Evolutionary conservation across 352 stramenopile genomes (phyloP).

Genomic region (Globisporangium takayamanum): DNA sequence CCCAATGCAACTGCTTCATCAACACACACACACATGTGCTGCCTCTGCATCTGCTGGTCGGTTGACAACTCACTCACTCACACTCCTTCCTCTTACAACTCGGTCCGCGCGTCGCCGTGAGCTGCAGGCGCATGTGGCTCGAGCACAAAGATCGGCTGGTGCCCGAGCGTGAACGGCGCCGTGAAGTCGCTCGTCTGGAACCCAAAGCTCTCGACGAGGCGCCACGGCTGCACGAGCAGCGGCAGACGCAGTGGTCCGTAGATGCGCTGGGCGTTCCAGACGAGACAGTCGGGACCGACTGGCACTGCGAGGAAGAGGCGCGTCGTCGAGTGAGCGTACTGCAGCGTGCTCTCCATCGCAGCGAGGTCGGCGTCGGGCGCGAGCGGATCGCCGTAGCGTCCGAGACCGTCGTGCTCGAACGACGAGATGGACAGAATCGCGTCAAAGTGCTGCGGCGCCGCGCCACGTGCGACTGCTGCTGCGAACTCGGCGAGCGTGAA

Average conservation of each 20-base stretch:
- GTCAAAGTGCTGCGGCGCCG: constrained; percentile 17
- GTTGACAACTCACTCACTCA: too few species aligned
- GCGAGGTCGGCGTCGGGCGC: constrained; percentile 48
- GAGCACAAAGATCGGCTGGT: constrained; percentile 34
- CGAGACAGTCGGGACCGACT: constrained; percentile 37
- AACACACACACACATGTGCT: too few species aligned
- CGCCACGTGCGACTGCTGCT: constrained; percentile 2
- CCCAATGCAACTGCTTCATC: too few species aligned
- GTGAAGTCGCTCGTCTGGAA: constrained; percentile 28
- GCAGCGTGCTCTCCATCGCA: constrained; percentile 29
- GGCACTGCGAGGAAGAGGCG: constrained; percentile 38
- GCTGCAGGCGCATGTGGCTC: constrained; percentile 1
- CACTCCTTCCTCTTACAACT: too few species aligned
- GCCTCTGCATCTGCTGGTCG: too few species aligned
- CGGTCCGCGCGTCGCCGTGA: not conserved
- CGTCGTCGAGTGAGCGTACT: constrained; percentile 18
- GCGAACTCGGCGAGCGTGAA: constrained; percentile 30
- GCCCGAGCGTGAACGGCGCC: constrained; percentile 21
- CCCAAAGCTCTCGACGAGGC: constrained; percentile 24
- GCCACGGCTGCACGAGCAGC: constrained; percentile 37
- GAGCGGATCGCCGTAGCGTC: constrained; percentile 59
- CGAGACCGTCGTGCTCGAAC: constrained; percentile 70
- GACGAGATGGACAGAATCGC: constrained; percentile 29
- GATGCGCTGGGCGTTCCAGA: constrained; percentile 53
- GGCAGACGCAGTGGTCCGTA: constrained; percentile 45